Conservation (phyloP, 1,284 basidiomycete genomes). For the Butyriboletus appendiculatus region DNA sequence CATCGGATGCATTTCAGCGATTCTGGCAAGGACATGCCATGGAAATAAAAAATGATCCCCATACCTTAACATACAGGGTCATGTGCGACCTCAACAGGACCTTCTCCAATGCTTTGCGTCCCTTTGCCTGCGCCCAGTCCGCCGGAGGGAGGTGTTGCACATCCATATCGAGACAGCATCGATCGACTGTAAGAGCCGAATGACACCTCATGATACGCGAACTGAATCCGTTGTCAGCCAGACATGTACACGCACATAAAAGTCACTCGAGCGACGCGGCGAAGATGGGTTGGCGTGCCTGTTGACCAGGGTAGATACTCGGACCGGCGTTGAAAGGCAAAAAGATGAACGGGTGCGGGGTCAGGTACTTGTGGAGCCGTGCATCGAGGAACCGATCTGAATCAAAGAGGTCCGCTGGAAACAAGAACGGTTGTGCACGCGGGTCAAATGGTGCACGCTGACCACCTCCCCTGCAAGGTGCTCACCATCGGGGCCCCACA, state of each 20-base stretch:
- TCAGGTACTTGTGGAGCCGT: constrained; percentile 31
- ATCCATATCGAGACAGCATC: constrained; percentile 28
- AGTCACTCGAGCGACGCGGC: too few species aligned
- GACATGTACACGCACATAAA: background rate
- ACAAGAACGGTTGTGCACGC: too few species aligned
- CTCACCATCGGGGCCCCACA: constrained; percentile 40
- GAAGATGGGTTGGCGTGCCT: constrained; percentile 23
- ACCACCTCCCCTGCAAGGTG: background rate
- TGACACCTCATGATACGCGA: constrained; percentile 43
- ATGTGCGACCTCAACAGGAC: constrained; percentile 41
- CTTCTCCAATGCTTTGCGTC: constrained; percentile 32
- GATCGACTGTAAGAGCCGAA: constrained; percentile 42
- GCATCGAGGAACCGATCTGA: constrained; percentile 53
- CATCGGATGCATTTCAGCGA: background rate
- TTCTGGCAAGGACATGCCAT: background rate
- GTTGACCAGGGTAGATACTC: constrained; percentile 51
- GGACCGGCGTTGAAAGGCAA: constrained; percentile 52
- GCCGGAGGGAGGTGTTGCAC: constrained; percentile 32
- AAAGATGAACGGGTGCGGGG: constrained; percentile 44
- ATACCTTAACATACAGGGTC: constrained; percentile 48
- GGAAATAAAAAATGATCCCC: background rate
- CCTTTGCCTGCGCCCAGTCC: constrained; percentile 26
- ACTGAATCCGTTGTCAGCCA: constrained; percentile 22
- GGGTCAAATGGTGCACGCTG: background rate
- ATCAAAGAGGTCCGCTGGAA: constrained; percentile 44